Evolutionary conservation across 192 early-diverging fungal genomes (phyloP).

Genomic region (Coemansia sp.): DNA sequence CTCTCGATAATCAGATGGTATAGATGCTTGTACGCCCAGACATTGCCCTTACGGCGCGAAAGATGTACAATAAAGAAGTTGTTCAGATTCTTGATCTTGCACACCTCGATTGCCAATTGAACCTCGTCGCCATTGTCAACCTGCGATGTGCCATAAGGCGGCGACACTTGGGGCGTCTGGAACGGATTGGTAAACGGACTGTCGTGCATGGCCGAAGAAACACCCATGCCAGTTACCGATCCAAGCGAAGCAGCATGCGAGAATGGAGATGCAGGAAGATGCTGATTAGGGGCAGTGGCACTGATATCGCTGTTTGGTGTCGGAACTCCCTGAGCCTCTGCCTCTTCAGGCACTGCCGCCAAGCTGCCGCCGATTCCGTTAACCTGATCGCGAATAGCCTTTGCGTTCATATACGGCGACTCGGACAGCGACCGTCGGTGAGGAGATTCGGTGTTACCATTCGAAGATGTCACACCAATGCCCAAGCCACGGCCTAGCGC

Average conservation of each 20-base stretch:
- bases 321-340: constrained; percentile 12
- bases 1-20: constrained; percentile 58
- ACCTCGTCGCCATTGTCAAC: constrained; percentile 73
- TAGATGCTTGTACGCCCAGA: constrained; percentile 77
- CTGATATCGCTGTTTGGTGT: not conserved
- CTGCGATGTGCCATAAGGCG: constrained; percentile 45
- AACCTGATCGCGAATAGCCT: constrained; percentile 31
- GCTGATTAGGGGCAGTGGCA: not conserved
- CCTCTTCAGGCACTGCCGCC: constrained; percentile 41
- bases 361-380: constrained; percentile 22
- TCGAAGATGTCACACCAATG: constrained; percentile 12
- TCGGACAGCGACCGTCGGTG: constrained; percentile 50
- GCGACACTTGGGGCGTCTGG: constrained; percentile 18
- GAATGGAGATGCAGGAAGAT: constrained; percentile 28
- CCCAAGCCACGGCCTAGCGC: constrained; percentile 22
- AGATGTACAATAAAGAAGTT: constrained; percentile 74
- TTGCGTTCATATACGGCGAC: constrained; percentile 42
- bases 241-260: constrained; percentile 40
- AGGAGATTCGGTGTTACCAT: constrained; percentile 5
- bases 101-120: constrained; percentile 83
- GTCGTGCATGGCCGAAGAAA: constrained; percentile 5
- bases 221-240: constrained; percentile 18
- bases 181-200: constrained; percentile 37
- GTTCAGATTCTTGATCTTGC: constrained; percentile 86
- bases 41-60: constrained; percentile 67